Conservation (phyloP, 2,329 filamentous ascomycete species). For the Pezicula rhizophila region DNA sequence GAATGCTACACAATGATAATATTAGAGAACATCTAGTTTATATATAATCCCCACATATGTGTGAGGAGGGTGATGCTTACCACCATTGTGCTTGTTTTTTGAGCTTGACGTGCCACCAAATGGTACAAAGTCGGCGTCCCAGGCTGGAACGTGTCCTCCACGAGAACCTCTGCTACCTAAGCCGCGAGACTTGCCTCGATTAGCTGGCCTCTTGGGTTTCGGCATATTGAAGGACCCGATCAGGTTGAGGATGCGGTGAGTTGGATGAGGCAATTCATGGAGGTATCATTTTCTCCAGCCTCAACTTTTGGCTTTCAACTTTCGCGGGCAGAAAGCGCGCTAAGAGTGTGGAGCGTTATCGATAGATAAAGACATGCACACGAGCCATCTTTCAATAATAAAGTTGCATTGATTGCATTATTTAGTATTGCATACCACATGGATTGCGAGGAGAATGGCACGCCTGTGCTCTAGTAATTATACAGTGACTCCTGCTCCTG, state of each 20-base stretch:
- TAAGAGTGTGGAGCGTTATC: too few species aligned
- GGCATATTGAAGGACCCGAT: constrained; percentile 11
- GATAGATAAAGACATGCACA: too few species aligned
- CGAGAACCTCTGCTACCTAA: not conserved
- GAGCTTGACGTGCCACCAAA: constrained; percentile 14
- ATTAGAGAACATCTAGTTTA: not conserved
- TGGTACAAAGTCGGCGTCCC: constrained; percentile 14
- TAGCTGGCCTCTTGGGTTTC: constrained; percentile 10
- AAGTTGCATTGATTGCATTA: too few species aligned
- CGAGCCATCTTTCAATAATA: too few species aligned
- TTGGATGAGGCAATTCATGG: not conserved
- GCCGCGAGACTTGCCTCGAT: constrained; percentile 6
- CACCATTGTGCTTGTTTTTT: constrained; percentile 13
- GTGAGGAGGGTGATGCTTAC: not conserved
- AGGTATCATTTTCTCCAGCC: not conserved
- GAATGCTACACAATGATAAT: constrained; percentile 25
- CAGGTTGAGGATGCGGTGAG: not conserved
- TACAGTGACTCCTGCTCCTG: too few species aligned
- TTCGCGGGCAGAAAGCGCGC: too few species aligned
- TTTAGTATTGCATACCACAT: too few species aligned
- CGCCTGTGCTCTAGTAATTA: too few species aligned
- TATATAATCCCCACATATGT: not conserved
- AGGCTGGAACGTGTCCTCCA: constrained; percentile 1
- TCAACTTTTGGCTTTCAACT: too few species aligned
- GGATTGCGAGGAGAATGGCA: too few species aligned